phyloP scores from a whole-genome alignment of 2,329 filamentous ascomycete species.

The Hirsutella minnesotensis region DNA sequence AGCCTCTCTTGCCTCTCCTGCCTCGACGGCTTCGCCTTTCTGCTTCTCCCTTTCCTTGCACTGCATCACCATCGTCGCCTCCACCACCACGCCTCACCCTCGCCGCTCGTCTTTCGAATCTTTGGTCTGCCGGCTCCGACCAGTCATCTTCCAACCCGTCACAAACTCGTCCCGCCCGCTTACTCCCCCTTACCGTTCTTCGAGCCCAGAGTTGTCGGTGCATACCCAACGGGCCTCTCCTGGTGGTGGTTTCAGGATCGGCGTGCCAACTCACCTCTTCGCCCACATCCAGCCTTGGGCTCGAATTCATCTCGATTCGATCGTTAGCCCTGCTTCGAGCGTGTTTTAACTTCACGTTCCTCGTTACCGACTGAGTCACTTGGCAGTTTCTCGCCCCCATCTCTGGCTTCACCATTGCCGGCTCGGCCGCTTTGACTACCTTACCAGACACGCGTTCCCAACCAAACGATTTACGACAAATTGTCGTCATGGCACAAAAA shows the following conservation, averaged over 20 bases:
- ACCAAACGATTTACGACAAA: neutral
- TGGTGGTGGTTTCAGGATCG: no score
- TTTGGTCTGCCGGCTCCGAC: neutral
- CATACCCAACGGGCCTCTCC: no score
- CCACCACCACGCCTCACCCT: neutral
- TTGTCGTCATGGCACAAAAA: slow-evolving; percentile 42
- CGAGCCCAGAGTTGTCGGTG: no score
- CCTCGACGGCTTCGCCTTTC: neutral
- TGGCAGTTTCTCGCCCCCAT: no score
- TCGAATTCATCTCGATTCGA: no score
- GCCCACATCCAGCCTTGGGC: no score
- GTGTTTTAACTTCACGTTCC: no score
- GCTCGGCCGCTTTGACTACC: neutral
- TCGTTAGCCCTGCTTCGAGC: no score
- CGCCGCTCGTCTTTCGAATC: neutral
- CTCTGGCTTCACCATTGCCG: neutral
- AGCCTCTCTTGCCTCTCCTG: neutral
- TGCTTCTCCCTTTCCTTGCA: neutral
- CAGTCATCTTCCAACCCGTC: neutral
- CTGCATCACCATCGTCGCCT: neutral
- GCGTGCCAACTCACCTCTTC: no score
- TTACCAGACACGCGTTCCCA: neutral
- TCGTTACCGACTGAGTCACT: no score
- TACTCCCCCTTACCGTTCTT: no score
- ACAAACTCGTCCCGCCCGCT: neutral